Evolutionary conservation across 2,329 filamentous ascomycete genomes (phyloP), one percentile per base, ranked within the genome.

Genomic region (Clarireedia homoeocarpa): DNA sequence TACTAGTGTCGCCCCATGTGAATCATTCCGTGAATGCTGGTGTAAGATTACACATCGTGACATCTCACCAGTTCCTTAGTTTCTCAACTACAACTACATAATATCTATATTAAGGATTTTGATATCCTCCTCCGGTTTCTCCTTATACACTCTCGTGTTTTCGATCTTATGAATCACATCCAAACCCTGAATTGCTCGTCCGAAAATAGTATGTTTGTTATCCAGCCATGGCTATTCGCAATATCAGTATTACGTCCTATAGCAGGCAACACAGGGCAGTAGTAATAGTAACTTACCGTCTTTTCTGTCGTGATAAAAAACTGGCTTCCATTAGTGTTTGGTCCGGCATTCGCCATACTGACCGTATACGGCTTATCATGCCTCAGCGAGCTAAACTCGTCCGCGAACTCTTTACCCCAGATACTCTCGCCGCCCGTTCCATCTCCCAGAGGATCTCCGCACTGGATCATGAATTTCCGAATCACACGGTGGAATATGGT

Each of bases 221-320:
- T 99, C 94, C 52, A 99, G 74, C 94, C 94, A 99, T 5, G 91
- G 86, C 76, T 88, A 63, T 51, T 56, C 45, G 50, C 47, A 30
- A 30, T 15, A 7, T 40, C 65, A 23, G 48, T 36, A 55, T 30
- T n/a, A 7, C 4, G 24, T 6, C 34, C 55, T 66, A 59, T 42
- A 59, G 42, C 7, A 24, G 47, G 2, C 30, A 44, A 40, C 10
- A 9, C 12, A 24, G 45, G 38, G 46, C 53, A 27, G 39, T 49
- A 20, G 49, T 27, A 26, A 4, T 26, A 38, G 34, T 27, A 34
- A 78, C 83, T 75, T 75, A 87, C 85, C 63, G 94, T 91, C 75
- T 95, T 95, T 72, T 96, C 95, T 0, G 92, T 96, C 0, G 94
- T 99, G 63, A 99, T 96, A 67, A 99, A 99, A 71, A 99, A 99